A percentile compares a stretch with the other conserved stretches of the same genome.
Evolutionary conservation across 306 rosid species (phyloP).

Genomic region (Castanea crenata): DNA sequence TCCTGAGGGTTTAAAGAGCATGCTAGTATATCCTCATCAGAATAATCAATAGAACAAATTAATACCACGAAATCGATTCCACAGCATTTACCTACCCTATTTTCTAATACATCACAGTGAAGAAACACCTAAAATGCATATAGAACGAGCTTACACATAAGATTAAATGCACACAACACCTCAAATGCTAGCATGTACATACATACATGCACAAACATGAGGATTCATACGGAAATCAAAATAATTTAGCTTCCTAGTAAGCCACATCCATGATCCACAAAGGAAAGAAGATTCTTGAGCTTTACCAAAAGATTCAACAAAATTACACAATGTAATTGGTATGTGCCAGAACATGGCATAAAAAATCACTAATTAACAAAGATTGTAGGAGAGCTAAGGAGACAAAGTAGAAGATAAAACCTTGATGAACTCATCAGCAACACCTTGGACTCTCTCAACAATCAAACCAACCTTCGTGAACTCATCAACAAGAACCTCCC

Average conservation of each 20-base stretch:
- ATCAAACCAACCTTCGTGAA: constrained; percentile 59
- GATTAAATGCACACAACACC: no score
- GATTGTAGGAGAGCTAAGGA: not conserved
- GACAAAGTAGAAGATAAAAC: constrained; percentile 39
- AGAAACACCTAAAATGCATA: not conserved
- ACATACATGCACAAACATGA: not conserved
- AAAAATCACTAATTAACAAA: not conserved
- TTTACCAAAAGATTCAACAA: not conserved
- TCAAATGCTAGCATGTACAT: not conserved
- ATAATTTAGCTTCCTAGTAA: not conserved
- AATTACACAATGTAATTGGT: not conserved
- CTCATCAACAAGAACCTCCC: constrained; percentile 51
- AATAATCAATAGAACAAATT: not conserved
- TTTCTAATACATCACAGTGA: not conserved
- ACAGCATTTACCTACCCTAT: not conserved
- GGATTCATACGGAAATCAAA: not conserved
- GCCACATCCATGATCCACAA: not conserved
- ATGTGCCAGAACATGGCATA: not conserved
- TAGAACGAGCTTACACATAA: no score
- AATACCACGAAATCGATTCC: not conserved
- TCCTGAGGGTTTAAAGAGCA: not conserved
- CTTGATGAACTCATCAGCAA: constrained; percentile 88
- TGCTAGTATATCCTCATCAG: not conserved
- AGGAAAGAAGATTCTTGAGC: not conserved
- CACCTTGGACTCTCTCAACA: constrained; percentile 76